Evolutionary conservation across 768 basidiomycete genomes (phyloP).

Genomic region (Phanerochaete sordida): DNA sequence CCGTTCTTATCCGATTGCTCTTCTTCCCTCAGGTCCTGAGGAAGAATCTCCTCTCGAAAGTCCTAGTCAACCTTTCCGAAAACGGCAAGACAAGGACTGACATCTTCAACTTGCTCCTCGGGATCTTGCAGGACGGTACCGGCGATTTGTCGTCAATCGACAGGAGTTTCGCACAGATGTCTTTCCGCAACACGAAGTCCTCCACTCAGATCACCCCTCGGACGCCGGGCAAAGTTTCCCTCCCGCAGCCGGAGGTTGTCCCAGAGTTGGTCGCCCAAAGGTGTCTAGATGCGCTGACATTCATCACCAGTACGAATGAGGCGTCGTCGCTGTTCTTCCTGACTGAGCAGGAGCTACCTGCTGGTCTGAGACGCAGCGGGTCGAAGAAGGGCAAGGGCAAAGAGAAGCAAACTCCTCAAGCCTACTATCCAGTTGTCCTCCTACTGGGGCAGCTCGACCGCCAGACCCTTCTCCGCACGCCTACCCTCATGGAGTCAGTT

Average conservation of each 20-base stretch:
- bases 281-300: slow-evolving; percentile 86
- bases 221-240: slow-evolving; percentile 56
- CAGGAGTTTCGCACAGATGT: slow-evolving; percentile 90
- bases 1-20: slow-evolving; percentile 84
- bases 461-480: slow-evolving; percentile 78
- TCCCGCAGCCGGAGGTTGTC: slow-evolving; percentile 71
- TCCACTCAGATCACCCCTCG: slow-evolving; percentile 36
- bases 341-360: slow-evolving; percentile 87
- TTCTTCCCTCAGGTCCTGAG: slow-evolving; percentile 94
- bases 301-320: slow-evolving; percentile 84
- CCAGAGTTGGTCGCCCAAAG: slow-evolving; percentile 94
- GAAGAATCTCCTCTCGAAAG: slow-evolving; percentile 82
- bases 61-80: slow-evolving; percentile 94
- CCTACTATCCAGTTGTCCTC: slow-evolving; percentile 88
- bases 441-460: slow-evolving; percentile 86
- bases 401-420: slow-evolving; percentile 77
- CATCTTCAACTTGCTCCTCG: slow-evolving; percentile 90
- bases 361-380: slow-evolving; percentile 62
- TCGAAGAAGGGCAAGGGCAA: slow-evolving; percentile 94
- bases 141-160: slow-evolving; percentile 91
- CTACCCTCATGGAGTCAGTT: slow-evolving; percentile 90
- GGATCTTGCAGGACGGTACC: slow-evolving; percentile 91
- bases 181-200: slow-evolving; percentile 60
- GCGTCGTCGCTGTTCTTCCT: slow-evolving; percentile 90
- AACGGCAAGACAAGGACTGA: slow-evolving; percentile 90